These are phyloP conservation scores for Suillus brevipes DNA, from an alignment of 768 basidiomycete genomes.

Conservation along the genomic window DNA sequence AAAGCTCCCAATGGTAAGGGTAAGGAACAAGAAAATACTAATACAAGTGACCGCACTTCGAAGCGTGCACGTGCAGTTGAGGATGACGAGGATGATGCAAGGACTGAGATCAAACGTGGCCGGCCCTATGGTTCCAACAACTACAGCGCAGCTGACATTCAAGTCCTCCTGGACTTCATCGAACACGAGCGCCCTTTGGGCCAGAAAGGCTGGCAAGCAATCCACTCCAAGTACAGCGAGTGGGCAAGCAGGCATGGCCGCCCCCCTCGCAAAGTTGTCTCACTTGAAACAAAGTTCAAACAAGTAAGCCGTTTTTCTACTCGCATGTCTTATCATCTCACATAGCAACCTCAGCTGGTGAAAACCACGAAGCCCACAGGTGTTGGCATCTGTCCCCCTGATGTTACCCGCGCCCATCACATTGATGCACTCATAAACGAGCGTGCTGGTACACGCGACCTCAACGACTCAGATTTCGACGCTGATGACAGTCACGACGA, in stretches of 20 bases:
- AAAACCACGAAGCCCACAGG: constrained; percentile 31
- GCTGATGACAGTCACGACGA: background rate
- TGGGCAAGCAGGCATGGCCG: constrained; percentile 18
- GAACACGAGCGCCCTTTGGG: constrained; percentile 22
- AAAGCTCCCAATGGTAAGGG: background rate
- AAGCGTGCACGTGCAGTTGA: background rate
- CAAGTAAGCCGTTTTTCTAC: constrained; percentile 15
- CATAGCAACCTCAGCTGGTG: constrained; percentile 13
- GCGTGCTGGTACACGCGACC: constrained; percentile 18
- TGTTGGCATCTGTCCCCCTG: constrained; percentile 19
- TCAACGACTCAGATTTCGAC: constrained; percentile 24
- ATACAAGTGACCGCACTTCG: background rate
- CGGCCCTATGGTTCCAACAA: constrained; percentile 12
- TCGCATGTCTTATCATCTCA: background rate
- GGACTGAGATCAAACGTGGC: background rate
- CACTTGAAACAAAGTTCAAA: constrained; percentile 27
- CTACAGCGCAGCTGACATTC: constrained; percentile 18
- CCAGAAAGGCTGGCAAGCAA: constrained; percentile 19
- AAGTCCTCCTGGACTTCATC: constrained; percentile 17
- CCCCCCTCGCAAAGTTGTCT: constrained; percentile 9
- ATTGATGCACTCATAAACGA: constrained; percentile 30
- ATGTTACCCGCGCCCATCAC: constrained; percentile 24
- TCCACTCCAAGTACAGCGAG: constrained; percentile 15
- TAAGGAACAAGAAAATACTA: background rate
- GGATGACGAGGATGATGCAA: background rate